Evolutionary conservation across 345 rosid species (phyloP), one percentile per base, ranked within the genome.

Genomic region (Litchi chinensis): DNA sequence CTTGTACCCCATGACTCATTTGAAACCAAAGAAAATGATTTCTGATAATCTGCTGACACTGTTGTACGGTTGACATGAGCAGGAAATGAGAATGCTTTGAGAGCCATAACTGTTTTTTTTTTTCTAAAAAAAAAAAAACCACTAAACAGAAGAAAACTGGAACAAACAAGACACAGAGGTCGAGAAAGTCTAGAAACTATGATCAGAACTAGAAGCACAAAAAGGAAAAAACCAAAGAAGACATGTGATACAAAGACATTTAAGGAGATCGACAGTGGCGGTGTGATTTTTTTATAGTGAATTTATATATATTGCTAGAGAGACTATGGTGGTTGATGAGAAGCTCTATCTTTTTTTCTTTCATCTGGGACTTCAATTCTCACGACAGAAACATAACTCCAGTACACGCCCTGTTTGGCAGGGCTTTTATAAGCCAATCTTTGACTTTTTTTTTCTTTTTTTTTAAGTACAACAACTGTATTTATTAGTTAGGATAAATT

Each of bases 81-180:
- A 75, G 95, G 91, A 69, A 93, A 86, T 65, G 96, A 87, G 85
- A 88, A 87, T 80, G 92, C 84, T 86, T 81, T 87, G 10, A 90
- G 84, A 70, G 98, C 95, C 98, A 95, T 93, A 16, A 46, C 68
- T n/a, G 5, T 26, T 0, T 26, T n/a, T n/a, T n/a, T n/a, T n/a
- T n/a, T n/a, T n/a, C n/a, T 26, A 26, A 0, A 26, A 26, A 26
- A 26, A 26, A 26, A 26, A 26, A 1, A 26, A 26, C 1, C 28
- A 26, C 28, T 26, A 26, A 32, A 54, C 59, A 15, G n/a, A 54
- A 5, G n/a, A 54, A 54, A 56, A 76, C 9, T 5, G 8, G 5
- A 37, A 1, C 18, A 22, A 5, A 50, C 59, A 48, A 40, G 18
- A 18, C 41, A 32, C 56, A 22, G 28, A 75, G 65, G 43, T 69